phyloP scores from a whole-genome alignment of 2,329 filamentous ascomycete species.

The Colletotrichum caudatum region DNA sequence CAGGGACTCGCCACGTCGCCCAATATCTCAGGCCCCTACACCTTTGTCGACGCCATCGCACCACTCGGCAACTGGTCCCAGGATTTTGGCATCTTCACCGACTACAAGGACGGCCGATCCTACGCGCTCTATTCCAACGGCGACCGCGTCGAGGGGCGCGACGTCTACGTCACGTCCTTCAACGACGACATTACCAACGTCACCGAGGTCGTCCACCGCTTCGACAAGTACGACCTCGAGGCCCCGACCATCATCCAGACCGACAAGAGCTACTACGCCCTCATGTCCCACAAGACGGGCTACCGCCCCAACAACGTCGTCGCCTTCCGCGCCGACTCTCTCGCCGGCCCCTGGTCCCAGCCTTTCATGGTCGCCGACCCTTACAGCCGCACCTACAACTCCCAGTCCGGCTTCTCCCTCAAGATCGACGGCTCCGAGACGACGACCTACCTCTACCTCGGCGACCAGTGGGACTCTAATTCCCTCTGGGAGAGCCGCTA shows the following conservation, averaged over 20 bases:
- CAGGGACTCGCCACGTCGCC: slow-evolving; percentile 68
- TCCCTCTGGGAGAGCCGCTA: slow-evolving; percentile 67
- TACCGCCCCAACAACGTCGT: slow-evolving; percentile 73
- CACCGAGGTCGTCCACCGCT: slow-evolving; percentile 65
- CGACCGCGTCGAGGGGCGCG: slow-evolving; percentile 64
- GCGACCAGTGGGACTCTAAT: slow-evolving; percentile 63
- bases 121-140: slow-evolving; percentile 72
- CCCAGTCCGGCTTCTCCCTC: slow-evolving; percentile 63
- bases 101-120: slow-evolving; percentile 67
- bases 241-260: slow-evolving; percentile 72
- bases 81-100: slow-evolving; percentile 71
- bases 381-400: slow-evolving; percentile 64
- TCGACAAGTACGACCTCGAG: slow-evolving; percentile 70
- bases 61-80: slow-evolving; percentile 73
- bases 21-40: slow-evolving; percentile 65
- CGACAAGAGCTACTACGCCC: slow-evolving; percentile 68
- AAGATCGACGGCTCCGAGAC: slow-evolving; percentile 61
- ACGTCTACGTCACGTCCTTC: slow-evolving; percentile 68
- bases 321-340: slow-evolving; percentile 63
- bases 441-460: slow-evolving; percentile 63
- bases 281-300: slow-evolving; percentile 74
- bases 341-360: slow-evolving; percentile 64
- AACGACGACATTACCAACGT: slow-evolving; percentile 65
- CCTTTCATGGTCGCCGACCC: slow-evolving; percentile 61
- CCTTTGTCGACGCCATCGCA: slow-evolving; percentile 63